phyloP scores from a whole-genome alignment of 805 yeast genomes.

The Ogataea angusta region DNA sequence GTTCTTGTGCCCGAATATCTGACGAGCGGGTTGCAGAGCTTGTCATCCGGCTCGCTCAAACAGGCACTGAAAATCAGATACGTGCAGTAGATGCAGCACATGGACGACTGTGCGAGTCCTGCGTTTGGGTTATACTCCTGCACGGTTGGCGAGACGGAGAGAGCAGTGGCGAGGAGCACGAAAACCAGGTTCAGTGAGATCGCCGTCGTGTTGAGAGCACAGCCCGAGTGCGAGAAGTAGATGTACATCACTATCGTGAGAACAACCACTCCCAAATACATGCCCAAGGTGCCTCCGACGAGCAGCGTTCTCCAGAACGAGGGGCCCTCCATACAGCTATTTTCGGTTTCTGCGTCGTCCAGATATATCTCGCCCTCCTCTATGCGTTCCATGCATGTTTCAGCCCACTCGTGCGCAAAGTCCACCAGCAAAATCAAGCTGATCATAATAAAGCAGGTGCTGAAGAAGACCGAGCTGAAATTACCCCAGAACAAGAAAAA shows the following conservation, averaged over 20 bases:
- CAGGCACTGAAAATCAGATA: conserved; percentile 90
- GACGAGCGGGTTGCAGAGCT: conserved; percentile 84
- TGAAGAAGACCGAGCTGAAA: conserved; percentile 78
- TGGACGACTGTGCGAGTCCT: conserved; percentile 93
- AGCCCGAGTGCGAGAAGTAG: conserved; percentile 76
- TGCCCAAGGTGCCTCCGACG: conserved; percentile 79
- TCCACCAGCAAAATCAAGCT: conserved; percentile 90
- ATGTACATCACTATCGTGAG: conserved; percentile 79
- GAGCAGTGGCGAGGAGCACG: conserved; percentile 56
- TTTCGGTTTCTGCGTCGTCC: conserved; percentile 44
- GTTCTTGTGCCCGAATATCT: conserved; percentile 89
- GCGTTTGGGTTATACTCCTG: conserved; percentile 94
- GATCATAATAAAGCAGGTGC: conserved; percentile 80
- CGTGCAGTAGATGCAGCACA: conserved; percentile 92
- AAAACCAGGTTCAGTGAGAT: conserved; percentile 72
- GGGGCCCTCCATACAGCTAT: conserved; percentile 34
- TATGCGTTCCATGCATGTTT: conserved; percentile 84
- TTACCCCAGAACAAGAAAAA: conserved; percentile 91
- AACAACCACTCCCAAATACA: conserved; percentile 73
- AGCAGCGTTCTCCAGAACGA: conserved; percentile 76
- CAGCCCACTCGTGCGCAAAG: conserved; percentile 99
- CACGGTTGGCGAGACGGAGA: conserved; percentile 76
- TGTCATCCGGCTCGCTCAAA: conserved; percentile 95
- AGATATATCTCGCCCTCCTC: conserved; percentile 66
- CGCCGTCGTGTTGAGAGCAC: conserved; percentile 87